Conservation (phyloP, 352 stramenopile species). For the Phytophthora hybrid region DNA sequence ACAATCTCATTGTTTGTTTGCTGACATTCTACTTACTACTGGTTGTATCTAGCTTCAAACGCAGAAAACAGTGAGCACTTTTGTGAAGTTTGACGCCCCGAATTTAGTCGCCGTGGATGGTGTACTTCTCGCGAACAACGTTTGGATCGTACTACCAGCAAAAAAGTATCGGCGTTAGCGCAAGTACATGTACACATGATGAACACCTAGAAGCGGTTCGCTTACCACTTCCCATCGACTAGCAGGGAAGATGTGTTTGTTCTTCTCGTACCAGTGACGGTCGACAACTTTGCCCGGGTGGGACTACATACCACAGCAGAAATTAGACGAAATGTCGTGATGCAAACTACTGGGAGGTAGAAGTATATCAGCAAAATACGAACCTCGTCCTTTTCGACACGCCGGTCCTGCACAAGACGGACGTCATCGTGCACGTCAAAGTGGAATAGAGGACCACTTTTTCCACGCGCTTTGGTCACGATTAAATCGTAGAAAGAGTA, state of each 20-base stretch:
- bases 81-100: neutral
- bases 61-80: no score
- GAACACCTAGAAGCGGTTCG: no score
- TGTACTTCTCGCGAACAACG: constrained; percentile 84
- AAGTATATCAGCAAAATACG: neutral
- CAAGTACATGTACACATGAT: no score
- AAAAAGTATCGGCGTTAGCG: neutral
- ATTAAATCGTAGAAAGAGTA: constrained; percentile 99
- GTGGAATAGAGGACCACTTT: constrained; percentile 97
- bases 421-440: constrained; percentile 97
- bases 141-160: constrained; percentile 73
- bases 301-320: constrained; percentile 53
- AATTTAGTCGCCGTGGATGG: constrained; percentile 74
- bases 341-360: neutral
- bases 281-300: constrained; percentile 98
- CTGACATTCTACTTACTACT: neutral
- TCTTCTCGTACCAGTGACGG: constrained; percentile 98
- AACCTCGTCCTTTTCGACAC: constrained; percentile 97
- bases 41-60: no score
- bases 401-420: constrained; percentile 91
- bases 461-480: constrained; percentile 96
- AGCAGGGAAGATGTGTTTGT: constrained; percentile 99
- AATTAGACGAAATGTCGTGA: constrained; percentile 7
- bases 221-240: constrained; percentile 96
- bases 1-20: constrained; percentile 18